Evolutionary conservation across 2,329 filamentous ascomycete species (phyloP), one percentile per base, ranked within the genome.

Genomic region (Apiospora saccharicola): DNA sequence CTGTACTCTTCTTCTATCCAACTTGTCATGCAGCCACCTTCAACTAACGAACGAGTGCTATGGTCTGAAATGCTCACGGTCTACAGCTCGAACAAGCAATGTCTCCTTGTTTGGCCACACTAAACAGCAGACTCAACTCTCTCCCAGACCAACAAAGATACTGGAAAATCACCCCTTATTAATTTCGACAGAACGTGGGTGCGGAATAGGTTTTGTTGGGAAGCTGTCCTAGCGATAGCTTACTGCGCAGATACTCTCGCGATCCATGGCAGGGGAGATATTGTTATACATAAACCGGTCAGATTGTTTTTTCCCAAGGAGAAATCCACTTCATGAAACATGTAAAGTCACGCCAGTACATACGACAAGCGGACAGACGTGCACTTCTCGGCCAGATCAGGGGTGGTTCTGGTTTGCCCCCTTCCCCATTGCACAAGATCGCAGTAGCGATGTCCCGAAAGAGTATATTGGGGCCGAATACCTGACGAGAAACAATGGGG

Each of bases 401-500:
- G 53, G 3, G 6, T 10, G 22, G 34, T 10, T 34, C 53, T 61
- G 30, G 34, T 37, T 6, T 7, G 30, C 30, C 30, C 16, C 16
- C 14, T 19, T 26, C 14, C 19, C 22, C 8, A 14, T 22, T 22
- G 26, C 30, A 22, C 53, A 61, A 61, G 19, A 19, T 16, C 12
- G 16, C 53, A 34, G 22, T 37, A 19, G 19, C 22, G 22, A n/a
- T 64, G 57, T n/a, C 57, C 57, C n/a, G 22, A 14, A 64, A 64
- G 57, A 41, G 57, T 41, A 64, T 64, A 64, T 41, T 19, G 34
- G 34, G n/a, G 10, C 57, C 57, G 57, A 64, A 64, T 14, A n/a
- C 13, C 57, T 8, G 41, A 64, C 57, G n/a, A 41, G 30, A 22
- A 22, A 34, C 19, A 64, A 24, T n/a, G 19, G 19, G 8, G 41